These are phyloP conservation scores for Candida awuae DNA, from an alignment of 805 yeast genomes.

Conservation along the genomic window DNA sequence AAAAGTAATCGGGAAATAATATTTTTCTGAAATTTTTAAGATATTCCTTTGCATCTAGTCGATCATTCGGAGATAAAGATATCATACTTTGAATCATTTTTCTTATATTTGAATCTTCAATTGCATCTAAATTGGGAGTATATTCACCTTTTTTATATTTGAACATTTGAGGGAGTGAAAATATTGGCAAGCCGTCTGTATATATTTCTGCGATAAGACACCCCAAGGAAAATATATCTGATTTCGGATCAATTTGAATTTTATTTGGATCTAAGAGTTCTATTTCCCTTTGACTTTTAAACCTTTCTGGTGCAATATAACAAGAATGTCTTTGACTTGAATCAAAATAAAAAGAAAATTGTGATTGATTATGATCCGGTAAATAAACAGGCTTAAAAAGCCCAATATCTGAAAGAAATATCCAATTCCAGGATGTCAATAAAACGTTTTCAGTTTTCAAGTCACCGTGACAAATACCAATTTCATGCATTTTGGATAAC, in stretches of 20 bases:
- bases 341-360: conserved; percentile 86
- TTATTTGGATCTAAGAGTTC: conserved; percentile 11
- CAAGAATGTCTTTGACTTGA: conserved; percentile 81
- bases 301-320: conserved; percentile 92
- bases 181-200: conserved; percentile 78
- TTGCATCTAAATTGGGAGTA: conserved; percentile 51
- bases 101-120: conserved; percentile 43
- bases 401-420: conserved; percentile 74
- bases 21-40: conserved; percentile 41
- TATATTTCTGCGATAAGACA: conserved; percentile 89
- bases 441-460: conserved; percentile 83
- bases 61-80: conserved; percentile 47
- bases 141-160: conserved; percentile 67
- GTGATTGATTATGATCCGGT: conserved; percentile 91
- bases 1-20: conserved; percentile 63
- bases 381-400: conserved; percentile 73
- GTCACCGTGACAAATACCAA: conserved; percentile 75
- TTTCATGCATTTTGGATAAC: conserved; percentile 53
- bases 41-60: conserved; percentile 49
- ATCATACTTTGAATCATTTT: conserved; percentile 59
- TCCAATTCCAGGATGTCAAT: conserved; percentile 86
- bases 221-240: conserved; percentile 80
- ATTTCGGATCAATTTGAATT: conserved; percentile 42
- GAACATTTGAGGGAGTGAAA: conserved; percentile 80
- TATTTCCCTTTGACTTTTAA: conserved; percentile 30